Base-by-base conservation (phyloP, 2,329 filamentous ascomycete genomes). In the Aspergillus novofumigatus region DNA sequence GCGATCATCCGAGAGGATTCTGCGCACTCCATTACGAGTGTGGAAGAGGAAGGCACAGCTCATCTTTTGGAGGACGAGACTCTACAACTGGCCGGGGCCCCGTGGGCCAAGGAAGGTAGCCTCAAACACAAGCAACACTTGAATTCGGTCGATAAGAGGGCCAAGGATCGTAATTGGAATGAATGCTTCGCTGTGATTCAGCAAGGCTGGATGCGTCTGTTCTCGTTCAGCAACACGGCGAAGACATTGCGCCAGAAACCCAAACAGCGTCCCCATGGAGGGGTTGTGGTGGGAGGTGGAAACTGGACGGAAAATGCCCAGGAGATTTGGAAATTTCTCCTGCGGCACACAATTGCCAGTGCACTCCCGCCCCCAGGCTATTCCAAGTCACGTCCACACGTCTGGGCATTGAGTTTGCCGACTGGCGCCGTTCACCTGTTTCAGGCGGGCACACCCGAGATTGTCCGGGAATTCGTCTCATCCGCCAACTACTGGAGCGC, bases 281-380 rank as follows among this genome's bases (percentile, higher is more conserved):
- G 85, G 11, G 84, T 87, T 28, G 83, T 89, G 6, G 94, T 97
- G 2, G 94, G 94, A 63, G 94, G 94, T 59, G 94, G 94, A 25
- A 97, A 99, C 73, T 99, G 94, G 94, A 93, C 93, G 73, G 92
- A 97, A 65, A 97, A 96, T 69, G 94, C 94, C 4, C 92, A 96
- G 62, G 91, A 87, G 62, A 81, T 97, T 9, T 92, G 91, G 66
- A 89, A 88, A 21, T 97, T 97, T 73, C 86, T 89, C 47, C 84
- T 99, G 7, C 86, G 92, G 21, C 92, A 97, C 72, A 95, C 92
- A 0, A 89, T 97, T 62, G 94, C 94, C 10, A 96, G 91, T 55
- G 86, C 89, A 0, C 83, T 99, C 14, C 94, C 94, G 8, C 84
- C 92, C 0, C 93, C 94, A 0, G 94, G 94, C 10, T 97, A 97